Conservation (phyloP, 2,329 filamentous ascomycete species). For the Knoxdaviesia capensis region DNA sequence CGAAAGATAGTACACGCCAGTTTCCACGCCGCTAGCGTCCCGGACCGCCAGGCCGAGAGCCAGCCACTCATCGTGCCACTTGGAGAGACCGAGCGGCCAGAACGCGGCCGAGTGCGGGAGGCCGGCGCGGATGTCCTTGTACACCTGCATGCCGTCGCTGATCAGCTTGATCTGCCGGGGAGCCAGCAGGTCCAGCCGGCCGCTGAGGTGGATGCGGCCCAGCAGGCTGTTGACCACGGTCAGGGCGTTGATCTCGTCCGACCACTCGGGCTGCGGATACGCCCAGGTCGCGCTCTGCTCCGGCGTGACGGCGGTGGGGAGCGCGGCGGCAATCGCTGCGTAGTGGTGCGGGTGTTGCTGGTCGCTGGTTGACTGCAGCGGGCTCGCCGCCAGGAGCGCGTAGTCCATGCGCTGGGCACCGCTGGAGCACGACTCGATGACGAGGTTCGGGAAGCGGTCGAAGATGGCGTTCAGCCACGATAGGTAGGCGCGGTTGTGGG, state of each 20-base stretch:
- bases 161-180: conserved; percentile 9
- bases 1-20: conserved; percentile 3
- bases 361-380: conserved; percentile 15
- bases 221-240: conserved; percentile 15
- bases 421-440: conserved; percentile 17
- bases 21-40: neutral
- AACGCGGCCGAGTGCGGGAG: conserved; percentile 8
- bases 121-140: conserved; percentile 9
- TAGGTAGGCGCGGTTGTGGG: conserved; percentile 14
- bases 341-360: conserved; percentile 14
- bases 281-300: conserved; percentile 16
- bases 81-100: conserved; percentile 14
- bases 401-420: conserved; percentile 16
- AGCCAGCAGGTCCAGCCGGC: conserved; percentile 9
- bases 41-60: conserved; percentile 9
- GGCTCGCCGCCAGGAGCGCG: conserved; percentile 12
- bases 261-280: conserved; percentile 14
- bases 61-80: conserved; percentile 14
- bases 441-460: conserved; percentile 10
- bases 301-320: conserved; percentile 14
- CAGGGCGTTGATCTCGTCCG: conserved; percentile 14
- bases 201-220: conserved; percentile 13
- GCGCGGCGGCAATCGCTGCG: conserved; percentile 11
- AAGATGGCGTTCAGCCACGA: conserved; percentile 11
- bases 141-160: conserved; percentile 12